phyloP scores from a whole-genome alignment of 495 filamentous ascomycete species.

The Aspergillus wentii region DNA sequence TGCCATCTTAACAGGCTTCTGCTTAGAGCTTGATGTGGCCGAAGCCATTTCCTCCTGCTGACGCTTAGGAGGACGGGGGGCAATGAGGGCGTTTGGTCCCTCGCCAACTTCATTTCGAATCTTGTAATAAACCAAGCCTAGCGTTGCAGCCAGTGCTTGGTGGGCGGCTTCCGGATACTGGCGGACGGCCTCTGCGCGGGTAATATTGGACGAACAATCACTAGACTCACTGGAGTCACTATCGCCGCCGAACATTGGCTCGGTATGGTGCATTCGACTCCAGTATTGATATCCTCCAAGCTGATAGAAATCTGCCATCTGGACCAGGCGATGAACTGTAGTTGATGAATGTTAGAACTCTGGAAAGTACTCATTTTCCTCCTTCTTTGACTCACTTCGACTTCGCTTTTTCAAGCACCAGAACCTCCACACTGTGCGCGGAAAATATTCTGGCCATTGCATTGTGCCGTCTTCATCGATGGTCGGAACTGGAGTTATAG shows the following conservation, averaged over 20 bases:
- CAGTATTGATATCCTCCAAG: conserved; percentile 37
- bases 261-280: conserved; percentile 28
- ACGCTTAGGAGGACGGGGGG: conserved; percentile 28
- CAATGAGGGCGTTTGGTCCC: conserved; percentile 18
- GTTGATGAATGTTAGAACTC: conserved; percentile 8
- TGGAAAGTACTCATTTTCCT: background rate
- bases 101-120: conserved; percentile 40
- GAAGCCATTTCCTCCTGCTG: conserved; percentile 33
- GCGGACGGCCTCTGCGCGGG: conserved; percentile 29
- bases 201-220: conserved; percentile 24
- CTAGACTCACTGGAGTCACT: conserved; percentile 38
- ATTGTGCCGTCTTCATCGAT: conserved; percentile 30
- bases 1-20: conserved; percentile 34
- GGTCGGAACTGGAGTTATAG: conserved; percentile 33
- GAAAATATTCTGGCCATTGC: conserved; percentile 35
- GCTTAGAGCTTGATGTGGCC: conserved; percentile 22
- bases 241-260: conserved; percentile 22
- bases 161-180: conserved; percentile 35
- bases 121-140: conserved; percentile 38
- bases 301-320: conserved; percentile 40
- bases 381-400: conserved; percentile 25
- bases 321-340: conserved; percentile 34
- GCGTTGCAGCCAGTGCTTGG: conserved; percentile 35
- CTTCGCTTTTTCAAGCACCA: conserved; percentile 42
- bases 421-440: conserved; percentile 37